A percentile compares a stretch with the other conserved stretches of the same genome.
These are phyloP conservation scores for Cladosporium sp. DNA, from an alignment of 2,329 filamentous ascomycete genomes.

Conservation along the genomic window DNA sequence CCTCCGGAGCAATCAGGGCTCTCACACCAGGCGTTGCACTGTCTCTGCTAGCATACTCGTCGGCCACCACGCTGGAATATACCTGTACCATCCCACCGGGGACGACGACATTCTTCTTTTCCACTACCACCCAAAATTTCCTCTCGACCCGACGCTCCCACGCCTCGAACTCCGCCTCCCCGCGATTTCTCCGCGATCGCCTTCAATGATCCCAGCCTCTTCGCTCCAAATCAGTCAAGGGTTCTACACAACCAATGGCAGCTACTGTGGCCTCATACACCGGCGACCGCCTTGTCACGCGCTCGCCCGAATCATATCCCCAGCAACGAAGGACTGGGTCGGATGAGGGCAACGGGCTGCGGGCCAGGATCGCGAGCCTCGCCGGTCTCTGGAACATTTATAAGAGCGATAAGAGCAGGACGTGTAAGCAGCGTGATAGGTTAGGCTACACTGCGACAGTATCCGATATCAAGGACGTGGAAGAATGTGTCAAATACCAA, in stretches of 20 bases:
- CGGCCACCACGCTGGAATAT: constrained; percentile 1
- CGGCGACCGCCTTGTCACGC: constrained; percentile 45
- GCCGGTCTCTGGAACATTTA: constrained; percentile 29
- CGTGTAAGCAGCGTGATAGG: constrained; percentile 1
- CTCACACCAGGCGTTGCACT: constrained; percentile 9
- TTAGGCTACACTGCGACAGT: background rate
- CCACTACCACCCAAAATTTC: background rate
- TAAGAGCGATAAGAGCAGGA: constrained; percentile 10
- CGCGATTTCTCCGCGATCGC: constrained; percentile 28
- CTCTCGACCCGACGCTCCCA: constrained; percentile 6
- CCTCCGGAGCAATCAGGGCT: constrained; percentile 16
- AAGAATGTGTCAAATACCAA: background rate
- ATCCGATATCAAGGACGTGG: background rate
- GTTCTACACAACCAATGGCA: constrained; percentile 46
- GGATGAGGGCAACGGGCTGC: constrained; percentile 41
- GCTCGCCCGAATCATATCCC: constrained; percentile 46
- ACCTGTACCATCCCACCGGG: constrained; percentile 2
- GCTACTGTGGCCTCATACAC: constrained; percentile 46
- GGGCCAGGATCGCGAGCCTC: constrained; percentile 6
- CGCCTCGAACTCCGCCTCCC: constrained; percentile 5
- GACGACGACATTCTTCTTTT: constrained; percentile 9
- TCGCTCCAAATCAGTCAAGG: constrained; percentile 30
- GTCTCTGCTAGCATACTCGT: constrained; percentile 19
- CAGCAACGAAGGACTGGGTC: constrained; percentile 48
- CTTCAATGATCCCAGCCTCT: constrained; percentile 39